phyloP scores from a whole-genome alignment of 345 rosid species.

The Geranium rotundifolium region DNA sequence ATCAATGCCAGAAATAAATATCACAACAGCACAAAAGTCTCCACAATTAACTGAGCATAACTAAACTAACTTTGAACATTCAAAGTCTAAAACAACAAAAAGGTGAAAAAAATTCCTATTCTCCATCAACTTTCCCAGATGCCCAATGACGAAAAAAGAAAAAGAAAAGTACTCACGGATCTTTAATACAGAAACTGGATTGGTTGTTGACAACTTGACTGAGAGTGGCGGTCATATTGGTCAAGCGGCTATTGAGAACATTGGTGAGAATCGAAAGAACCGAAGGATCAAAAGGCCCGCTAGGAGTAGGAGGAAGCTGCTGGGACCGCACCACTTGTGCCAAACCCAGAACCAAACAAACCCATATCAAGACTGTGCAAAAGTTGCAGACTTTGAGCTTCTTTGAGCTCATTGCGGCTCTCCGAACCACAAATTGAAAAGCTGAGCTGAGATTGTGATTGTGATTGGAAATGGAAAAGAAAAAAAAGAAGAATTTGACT shows the following conservation, averaged over 20 bases:
- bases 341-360: not conserved
- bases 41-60: too few species aligned
- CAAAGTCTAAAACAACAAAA: too few species aligned
- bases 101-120: too few species aligned
- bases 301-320: too few species aligned
- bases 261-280: not conserved
- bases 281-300: not conserved
- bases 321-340: not conserved
- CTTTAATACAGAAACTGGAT: constrained; percentile 60
- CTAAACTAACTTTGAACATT: too few species aligned
- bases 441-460: too few species aligned
- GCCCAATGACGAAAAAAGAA: not conserved
- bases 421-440: too few species aligned
- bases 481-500: not conserved
- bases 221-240: not conserved
- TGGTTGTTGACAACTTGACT: not conserved
- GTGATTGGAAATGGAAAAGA: not conserved
- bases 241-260: not conserved
- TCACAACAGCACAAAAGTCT: not conserved
- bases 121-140: too few species aligned
- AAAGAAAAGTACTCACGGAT: constrained; percentile 41
- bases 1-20: not conserved
- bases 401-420: not conserved
- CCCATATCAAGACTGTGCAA: not conserved
- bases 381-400: not conserved